Evolutionary conservation across 1,139 yeast genomes (phyloP), one percentile per base, ranked within the genome.

Genomic region (Lodderomyces oxycetoniae): DNA sequence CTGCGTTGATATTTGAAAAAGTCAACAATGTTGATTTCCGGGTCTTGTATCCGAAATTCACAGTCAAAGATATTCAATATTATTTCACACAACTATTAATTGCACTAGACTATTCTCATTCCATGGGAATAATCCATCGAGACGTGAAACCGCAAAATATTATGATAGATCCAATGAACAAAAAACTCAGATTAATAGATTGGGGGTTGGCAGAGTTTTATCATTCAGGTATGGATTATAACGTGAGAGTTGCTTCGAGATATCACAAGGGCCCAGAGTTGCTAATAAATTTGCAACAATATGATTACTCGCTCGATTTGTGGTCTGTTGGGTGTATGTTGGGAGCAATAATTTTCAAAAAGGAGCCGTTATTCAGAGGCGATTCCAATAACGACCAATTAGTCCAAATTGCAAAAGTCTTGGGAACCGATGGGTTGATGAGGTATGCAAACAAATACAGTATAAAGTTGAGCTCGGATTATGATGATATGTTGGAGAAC

Each of bases 141-240:
- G 93, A 83, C 53, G 91, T 83, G 31, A 83, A 83, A 57, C 93
- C 93, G 4, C 93, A 83, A 52, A 83, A 83, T 55, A 79, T 83
- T 38, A 83, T 83, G 91, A 83, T 83, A 47, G 91, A 83, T 54
- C 91, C 85, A 28, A 52, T 63, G 30, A 64, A 62, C 39, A 76
- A 73, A 46, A 74, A 77, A 46, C 61, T 83, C 43, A 67, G 89
- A 45, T 69, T 83, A 40, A 83, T 83, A 37, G 93, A 83, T 56
- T 83, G 93, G 93, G 93, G 93, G 26, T 61, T 83, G 35, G 91
- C 93, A 4, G 93, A 83, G 52, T 83, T 81, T 50, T 83, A 83
- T 52, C 91, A 82, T 48, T 74, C 79, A 7, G 87, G 87, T 4
- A 80, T 77, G 51, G 89, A 82, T 48, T 83, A 80, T 52, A 83